A percentile compares a stretch with the other conserved stretches of the same genome.
These are phyloP conservation scores for Colletotrichum sp. DNA, from an alignment of 2,329 filamentous ascomycete genomes.

Conservation along the genomic window DNA sequence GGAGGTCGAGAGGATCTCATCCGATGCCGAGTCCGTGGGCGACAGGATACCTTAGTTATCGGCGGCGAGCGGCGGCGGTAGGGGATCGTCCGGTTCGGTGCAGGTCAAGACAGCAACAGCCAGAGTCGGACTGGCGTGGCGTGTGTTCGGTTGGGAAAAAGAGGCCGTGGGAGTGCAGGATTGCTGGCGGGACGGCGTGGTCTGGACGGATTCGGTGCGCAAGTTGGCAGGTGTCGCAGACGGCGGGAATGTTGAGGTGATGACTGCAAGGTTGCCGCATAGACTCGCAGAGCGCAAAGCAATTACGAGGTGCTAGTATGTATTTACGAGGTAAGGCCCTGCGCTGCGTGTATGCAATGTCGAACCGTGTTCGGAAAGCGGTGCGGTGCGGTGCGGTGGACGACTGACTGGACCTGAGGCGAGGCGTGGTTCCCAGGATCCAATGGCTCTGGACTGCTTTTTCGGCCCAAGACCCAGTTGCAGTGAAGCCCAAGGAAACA, in stretches of 20 bases:
- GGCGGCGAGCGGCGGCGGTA: not conserved
- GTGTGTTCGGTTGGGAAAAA: not conserved
- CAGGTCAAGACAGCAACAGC: not conserved
- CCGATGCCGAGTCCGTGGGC: not conserved
- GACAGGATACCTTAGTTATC: not conserved
- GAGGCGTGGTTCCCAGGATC: not conserved
- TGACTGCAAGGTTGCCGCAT: constrained; percentile 2
- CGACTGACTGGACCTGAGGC: not conserved
- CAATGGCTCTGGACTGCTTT: not conserved
- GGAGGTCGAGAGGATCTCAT: not conserved
- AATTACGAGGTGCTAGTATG: constrained; percentile 4
- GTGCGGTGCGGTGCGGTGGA: not conserved
- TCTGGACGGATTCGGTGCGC: not conserved
- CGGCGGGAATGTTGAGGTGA: not conserved
- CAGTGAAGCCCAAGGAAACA: constrained; percentile 4
- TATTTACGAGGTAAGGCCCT: not conserved
- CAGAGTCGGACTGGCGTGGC: not conserved
- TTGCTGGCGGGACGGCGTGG: not conserved
- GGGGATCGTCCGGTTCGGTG: not conserved
- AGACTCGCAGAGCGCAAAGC: constrained; percentile 2
- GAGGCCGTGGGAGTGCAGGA: not conserved
- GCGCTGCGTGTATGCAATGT: constrained; percentile 13
- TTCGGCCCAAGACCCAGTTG: constrained; percentile 17
- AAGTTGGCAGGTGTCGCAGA: not conserved
- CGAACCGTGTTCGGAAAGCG: constrained; percentile 17